Percentiles rank a stretch among this genome's conserved stretches.
Conservation (phyloP, 176 grass and related monocot species). For the Avena atlantica region DNA sequence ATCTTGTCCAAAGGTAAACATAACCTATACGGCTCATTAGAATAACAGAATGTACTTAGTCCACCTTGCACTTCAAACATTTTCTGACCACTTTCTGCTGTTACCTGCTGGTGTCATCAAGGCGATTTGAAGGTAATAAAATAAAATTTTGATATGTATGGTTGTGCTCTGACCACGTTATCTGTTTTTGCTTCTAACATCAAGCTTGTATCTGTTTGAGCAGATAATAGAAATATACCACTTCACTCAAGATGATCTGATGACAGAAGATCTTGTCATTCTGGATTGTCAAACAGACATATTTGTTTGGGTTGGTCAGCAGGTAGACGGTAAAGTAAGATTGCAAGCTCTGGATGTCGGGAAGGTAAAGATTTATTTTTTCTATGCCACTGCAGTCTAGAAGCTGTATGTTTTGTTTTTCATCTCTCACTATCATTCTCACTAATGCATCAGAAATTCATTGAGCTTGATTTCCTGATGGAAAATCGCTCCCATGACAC, state of each 20-base stretch:
- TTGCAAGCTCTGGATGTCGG: slow-evolving; percentile 76
- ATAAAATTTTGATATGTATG: slow-evolving; percentile 8
- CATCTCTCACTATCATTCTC: slow-evolving; percentile 7
- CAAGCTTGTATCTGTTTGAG: slow-evolving; percentile 32
- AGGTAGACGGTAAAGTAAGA: slow-evolving; percentile 79
- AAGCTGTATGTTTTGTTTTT: slow-evolving; percentile 8
- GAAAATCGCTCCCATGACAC: slow-evolving; percentile 73
- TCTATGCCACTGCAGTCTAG: slow-evolving; percentile 20
- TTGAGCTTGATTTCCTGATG: slow-evolving; percentile 76
- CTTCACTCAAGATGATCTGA: slow-evolving; percentile 91
- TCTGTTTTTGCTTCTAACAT: slow-evolving; percentile 27
- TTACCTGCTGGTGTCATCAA: slow-evolving; percentile 46
- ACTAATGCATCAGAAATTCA: slow-evolving; percentile 76
- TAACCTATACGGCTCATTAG: slow-evolving; percentile 2
- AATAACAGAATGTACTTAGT: slow-evolving; percentile 13
- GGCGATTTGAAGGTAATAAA: slow-evolving; percentile 65
- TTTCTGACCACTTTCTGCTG: slow-evolving; percentile 43
- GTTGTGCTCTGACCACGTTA: not conserved
- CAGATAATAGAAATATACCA: slow-evolving; percentile 87
- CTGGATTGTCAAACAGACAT: slow-evolving; percentile 73
- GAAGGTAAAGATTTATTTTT: slow-evolving; percentile 58
- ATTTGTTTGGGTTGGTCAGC: slow-evolving; percentile 88
- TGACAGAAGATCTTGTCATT: slow-evolving; percentile 96
- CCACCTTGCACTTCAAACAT: slow-evolving; percentile 8
- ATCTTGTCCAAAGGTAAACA: slow-evolving; percentile 73